A percentile compares a stretch with the other conserved stretches of the same genome.
Evolutionary conservation across 1,139 yeast genomes (phyloP).

Genomic region (Suhomyces anneliseae): DNA sequence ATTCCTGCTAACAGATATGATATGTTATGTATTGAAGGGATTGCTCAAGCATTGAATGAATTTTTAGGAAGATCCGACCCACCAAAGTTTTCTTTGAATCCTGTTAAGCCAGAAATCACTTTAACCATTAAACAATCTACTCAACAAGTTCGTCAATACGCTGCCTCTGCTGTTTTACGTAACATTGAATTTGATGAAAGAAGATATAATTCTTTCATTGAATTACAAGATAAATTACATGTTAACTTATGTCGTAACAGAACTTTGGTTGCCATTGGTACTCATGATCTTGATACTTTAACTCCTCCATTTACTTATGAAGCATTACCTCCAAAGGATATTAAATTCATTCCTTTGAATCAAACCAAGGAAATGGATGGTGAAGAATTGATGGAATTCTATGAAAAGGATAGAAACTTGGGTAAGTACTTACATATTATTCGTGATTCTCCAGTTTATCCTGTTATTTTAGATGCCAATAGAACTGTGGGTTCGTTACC

Average conservation of each 20-base stretch:
- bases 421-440: slow-evolving; percentile 88
- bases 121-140: slow-evolving; percentile 78
- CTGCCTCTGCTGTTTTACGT: slow-evolving; percentile 90
- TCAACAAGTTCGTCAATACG: slow-evolving; percentile 78
- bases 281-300: slow-evolving; percentile 88
- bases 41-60: slow-evolving; percentile 90
- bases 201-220: slow-evolving; percentile 89
- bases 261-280: slow-evolving; percentile 96
- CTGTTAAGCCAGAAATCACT: slow-evolving; percentile 58
- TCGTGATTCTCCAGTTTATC: slow-evolving; percentile 85
- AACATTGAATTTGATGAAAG: slow-evolving; percentile 78
- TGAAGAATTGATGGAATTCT: slow-evolving; percentile 79
- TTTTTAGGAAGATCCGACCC: slow-evolving; percentile 68
- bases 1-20: slow-evolving; percentile 98
- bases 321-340: slow-evolving; percentile 77
- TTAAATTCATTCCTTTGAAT: slow-evolving; percentile 81
- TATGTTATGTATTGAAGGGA: slow-evolving; percentile 97
- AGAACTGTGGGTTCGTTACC: slow-evolving; percentile 89
- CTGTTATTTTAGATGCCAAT: slow-evolving; percentile 80
- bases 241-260: slow-evolving; percentile 95
- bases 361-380: slow-evolving; percentile 80
- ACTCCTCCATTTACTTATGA: slow-evolving; percentile 86
- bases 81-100: slow-evolving; percentile 67
- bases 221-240: slow-evolving; percentile 94
- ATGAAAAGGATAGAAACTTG: slow-evolving; percentile 85